Evolutionary conservation across 1,284 basidiomycete species (phyloP), one percentile per base, ranked within the genome.

Genomic region (Ceratorhiza oryzae-sativae): DNA sequence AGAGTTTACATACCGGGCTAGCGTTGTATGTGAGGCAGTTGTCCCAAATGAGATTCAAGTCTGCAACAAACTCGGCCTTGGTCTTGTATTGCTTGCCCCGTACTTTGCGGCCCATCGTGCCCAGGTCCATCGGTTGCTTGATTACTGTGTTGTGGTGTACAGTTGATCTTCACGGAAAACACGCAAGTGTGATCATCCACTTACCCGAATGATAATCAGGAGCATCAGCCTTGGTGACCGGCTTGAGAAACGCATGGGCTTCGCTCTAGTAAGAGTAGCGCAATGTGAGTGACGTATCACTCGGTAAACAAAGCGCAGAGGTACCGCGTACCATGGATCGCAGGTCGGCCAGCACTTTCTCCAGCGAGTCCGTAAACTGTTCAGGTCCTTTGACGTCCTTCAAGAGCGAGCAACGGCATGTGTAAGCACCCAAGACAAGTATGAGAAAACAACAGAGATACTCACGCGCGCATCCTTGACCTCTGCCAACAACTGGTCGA

Each of bases 1-100:
- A n/a, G n/a, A n/a, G n/a, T n/a, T n/a, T n/a, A 84, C 88, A 73
- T 77, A 94, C 95, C 81, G 94, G 92, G 18, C 90, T 87, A 27
- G 91, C 90, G 79, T 99, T 99, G 81, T 98, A 99, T 12, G 86
- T 87, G 76, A 92, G 86, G 80, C 97, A 98, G 77, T 99, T 99
- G 68, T 90, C 88, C 97, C 97, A 99, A 76, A 99, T 98, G 74
- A 97, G 86, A 76, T 97, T 93, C 53, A 99, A 83, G 81, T 99
- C 97, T 74, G 92, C 90, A 74, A 91, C 90, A 80, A 99, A 99
- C 77, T 97, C 92, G 73, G 88, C 86, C 82, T 99, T 98, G 68
- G 88, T 93, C 82, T 96, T 97, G 87, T 98, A 98, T 65, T 87
- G 86, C 79, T 92, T 93, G 61, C 86, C 83, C 83, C 97, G 98